Conservation (phyloP, 1,284 basidiomycete genomes). For the Tylopilus sp. region DNA sequence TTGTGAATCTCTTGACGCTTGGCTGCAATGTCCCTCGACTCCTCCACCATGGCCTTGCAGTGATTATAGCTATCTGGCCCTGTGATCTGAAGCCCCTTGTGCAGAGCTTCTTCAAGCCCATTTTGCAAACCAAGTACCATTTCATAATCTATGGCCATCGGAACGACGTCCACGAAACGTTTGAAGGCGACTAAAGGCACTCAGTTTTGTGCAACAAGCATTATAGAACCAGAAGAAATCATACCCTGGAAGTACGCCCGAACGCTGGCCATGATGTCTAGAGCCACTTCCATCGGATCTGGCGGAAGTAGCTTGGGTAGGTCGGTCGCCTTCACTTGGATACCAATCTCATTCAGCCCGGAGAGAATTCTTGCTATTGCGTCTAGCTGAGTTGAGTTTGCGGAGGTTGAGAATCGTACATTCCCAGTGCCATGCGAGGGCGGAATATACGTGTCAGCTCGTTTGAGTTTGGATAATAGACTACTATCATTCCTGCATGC, state of each 20-base stretch:
- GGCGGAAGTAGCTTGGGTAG: neutral
- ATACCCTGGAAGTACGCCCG: neutral
- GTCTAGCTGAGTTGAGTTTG: neutral
- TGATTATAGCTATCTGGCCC: conserved; percentile 33
- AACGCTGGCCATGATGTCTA: neutral
- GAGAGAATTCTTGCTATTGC: neutral
- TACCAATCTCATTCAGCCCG: neutral
- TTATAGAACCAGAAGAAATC: neutral
- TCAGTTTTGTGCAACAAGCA: neutral
- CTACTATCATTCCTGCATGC: neutral
- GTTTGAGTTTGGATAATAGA: neutral
- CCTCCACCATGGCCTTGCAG: conserved; percentile 66
- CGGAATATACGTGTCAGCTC: neutral
- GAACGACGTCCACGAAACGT: conserved; percentile 72
- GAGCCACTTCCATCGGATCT: neutral
- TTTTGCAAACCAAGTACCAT: conserved; percentile 59
- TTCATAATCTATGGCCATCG: conserved; percentile 71
- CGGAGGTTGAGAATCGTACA: no score
- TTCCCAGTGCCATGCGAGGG: neutral
- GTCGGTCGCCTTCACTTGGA: neutral
- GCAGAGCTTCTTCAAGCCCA: conserved; percentile 58
- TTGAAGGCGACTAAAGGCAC: conserved; percentile 71
- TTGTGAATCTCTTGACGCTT: conserved; percentile 62
- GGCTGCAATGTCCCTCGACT: conserved; percentile 58
- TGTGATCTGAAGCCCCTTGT: conserved; percentile 56